A percentile compares a stretch with the other conserved stretches of the same genome.
These are phyloP conservation scores for Trypanosoma caninum DNA, from an alignment of 208 protist species.

Conservation along the genomic window DNA sequence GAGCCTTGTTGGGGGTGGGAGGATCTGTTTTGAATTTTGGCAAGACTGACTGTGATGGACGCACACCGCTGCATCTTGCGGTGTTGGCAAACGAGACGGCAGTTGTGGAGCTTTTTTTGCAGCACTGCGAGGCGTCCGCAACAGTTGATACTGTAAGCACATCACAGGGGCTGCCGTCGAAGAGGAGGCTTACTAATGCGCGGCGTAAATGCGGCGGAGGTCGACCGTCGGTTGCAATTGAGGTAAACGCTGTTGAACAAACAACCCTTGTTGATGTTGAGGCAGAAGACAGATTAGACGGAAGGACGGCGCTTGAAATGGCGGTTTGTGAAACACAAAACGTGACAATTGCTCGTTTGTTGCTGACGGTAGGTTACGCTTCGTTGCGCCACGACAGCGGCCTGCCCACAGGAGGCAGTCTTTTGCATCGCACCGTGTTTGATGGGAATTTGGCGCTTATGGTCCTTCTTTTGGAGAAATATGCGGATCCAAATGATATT, in stretches of 20 bases:
- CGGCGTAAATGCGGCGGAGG: background rate
- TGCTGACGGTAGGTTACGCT: slow-evolving; percentile 52
- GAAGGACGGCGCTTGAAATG: slow-evolving; percentile 65
- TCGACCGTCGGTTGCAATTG: background rate
- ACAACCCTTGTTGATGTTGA: slow-evolving; percentile 45
- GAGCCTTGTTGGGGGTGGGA: slow-evolving; percentile 32
- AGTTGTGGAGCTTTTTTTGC: slow-evolving; percentile 56
- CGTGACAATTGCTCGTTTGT: slow-evolving; percentile 29
- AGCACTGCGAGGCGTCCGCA: slow-evolving; percentile 24
- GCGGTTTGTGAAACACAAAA: slow-evolving; percentile 36
- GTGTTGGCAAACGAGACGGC: slow-evolving; percentile 38
- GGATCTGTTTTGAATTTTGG: slow-evolving; percentile 27
- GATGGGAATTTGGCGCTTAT: slow-evolving; percentile 33
- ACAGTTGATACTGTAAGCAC: background rate
- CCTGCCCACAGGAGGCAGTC: slow-evolving; percentile 41
- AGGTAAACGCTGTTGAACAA: background rate
- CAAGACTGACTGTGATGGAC: slow-evolving; percentile 47
- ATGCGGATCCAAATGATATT: slow-evolving; percentile 60
- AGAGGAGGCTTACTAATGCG: background rate
- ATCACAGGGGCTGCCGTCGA: background rate
- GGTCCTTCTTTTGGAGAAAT: slow-evolving; percentile 56
- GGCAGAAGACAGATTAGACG: slow-evolving; percentile 35
- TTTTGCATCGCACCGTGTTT: slow-evolving; percentile 55
- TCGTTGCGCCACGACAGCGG: slow-evolving; percentile 40
- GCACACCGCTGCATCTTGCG: slow-evolving; percentile 73